Evolutionary conservation across 2,329 filamentous ascomycete genomes (phyloP).

Genomic region (Peltaster fructicola): DNA sequence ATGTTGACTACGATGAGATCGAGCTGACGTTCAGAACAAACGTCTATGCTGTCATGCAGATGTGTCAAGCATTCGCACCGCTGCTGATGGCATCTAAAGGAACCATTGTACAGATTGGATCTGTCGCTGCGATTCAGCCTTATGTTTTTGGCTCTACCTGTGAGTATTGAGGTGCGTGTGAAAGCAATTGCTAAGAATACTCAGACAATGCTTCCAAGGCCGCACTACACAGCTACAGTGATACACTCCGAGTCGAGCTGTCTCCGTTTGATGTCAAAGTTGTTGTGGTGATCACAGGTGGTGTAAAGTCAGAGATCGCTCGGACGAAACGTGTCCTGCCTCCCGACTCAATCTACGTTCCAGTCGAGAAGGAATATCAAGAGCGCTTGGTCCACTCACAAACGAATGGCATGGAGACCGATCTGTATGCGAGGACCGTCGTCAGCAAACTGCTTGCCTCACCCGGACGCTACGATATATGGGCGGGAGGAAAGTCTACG

Average conservation of each 20-base stretch:
- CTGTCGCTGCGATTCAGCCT: constrained; percentile 25
- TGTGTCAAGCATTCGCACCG: constrained; percentile 39
- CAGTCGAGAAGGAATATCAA: constrained; percentile 34
- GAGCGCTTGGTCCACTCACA: constrained; percentile 36
- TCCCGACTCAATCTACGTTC: constrained; percentile 32
- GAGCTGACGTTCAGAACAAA: constrained; percentile 35
- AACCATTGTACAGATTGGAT: constrained; percentile 23
- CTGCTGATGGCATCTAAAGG: constrained; percentile 29
- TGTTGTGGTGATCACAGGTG: constrained; percentile 37
- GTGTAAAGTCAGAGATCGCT: constrained; percentile 41
- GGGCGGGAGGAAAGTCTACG: too few species aligned
- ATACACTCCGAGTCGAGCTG: constrained; percentile 41
- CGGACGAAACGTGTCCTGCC: constrained; percentile 32
- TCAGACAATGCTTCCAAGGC: constrained; percentile 43
- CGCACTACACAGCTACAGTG: constrained; percentile 39
- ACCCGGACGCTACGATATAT: too few species aligned
- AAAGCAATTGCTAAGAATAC: too few species aligned
- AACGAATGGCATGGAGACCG: constrained; percentile 32
- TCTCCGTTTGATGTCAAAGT: constrained; percentile 32
- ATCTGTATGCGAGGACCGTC: constrained; percentile 36
- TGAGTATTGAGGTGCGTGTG: too few species aligned
- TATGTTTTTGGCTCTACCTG: constrained; percentile 24
- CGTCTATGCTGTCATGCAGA: constrained; percentile 38
- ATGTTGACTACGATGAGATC: constrained; percentile 33
- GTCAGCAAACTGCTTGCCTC: too few species aligned